Base-by-base conservation (phyloP, 1,139 yeast species). In the Pichia sp. region DNA sequence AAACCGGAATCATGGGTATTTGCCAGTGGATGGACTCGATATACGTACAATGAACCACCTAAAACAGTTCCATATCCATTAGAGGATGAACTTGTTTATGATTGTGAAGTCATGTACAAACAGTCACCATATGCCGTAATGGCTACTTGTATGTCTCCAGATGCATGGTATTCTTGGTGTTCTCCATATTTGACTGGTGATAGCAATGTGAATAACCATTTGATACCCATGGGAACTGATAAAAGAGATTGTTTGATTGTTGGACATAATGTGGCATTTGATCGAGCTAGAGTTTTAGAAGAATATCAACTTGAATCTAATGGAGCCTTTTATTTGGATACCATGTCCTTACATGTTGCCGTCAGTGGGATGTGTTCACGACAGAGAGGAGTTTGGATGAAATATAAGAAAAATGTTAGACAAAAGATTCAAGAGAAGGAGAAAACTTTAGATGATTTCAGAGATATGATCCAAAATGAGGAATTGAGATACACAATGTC, bases 101-200 rank as follows among this genome's bases (percentile, higher is more conserved):
- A 93, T 58, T 91, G 85, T 7, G 99, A 93, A 56, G 86, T 82
- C 0, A 55, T 88, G 54, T 88, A 86, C 60, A 80, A 85, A 45
- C 56, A 74, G 1, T 74, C 93, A 0, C 73, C 72, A 8, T 87
- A 76, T 55, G 78, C 97, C 0, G 77, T 84, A 0, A 55, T 93
- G 59, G 96, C 96, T 2, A 75, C 86, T 0, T 94, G 96, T 9
- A 80, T 72, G 1, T 76, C 96, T 0, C 55, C 68, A 0, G 63
- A 69, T 15, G 95, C 96, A 0, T 87, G 97, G 96, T 93, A 88
- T 55, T 79, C 80, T 0, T 93, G 99, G 99, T 78, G 86, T 2
- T 86, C 96, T 0, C 98, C 98, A 0, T 76, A 72, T 55, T 58
- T 91, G 14, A 66, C 78, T 3, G 74, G 70, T 1, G 77, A 72